Evolutionary conservation across 164 flowering plant genomes (phyloP).

Genomic region (Aristolochia fimbriata): DNA sequence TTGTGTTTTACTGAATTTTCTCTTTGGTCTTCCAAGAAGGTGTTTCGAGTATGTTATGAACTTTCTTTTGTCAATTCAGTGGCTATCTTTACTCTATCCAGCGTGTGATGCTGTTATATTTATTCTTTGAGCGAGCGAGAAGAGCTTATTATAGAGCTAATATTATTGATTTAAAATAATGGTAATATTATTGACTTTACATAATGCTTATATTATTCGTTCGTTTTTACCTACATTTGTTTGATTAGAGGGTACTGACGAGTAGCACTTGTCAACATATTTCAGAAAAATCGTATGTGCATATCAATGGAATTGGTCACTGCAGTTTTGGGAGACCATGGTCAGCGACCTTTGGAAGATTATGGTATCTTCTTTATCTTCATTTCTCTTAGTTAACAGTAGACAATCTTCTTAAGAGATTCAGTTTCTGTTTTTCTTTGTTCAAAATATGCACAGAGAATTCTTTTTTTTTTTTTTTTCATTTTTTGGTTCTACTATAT

Average conservation of each 20-base stretch:
- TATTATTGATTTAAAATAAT: too few species aligned
- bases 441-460: not conserved
- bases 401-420: not conserved
- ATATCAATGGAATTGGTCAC: slow-evolving; percentile 97
- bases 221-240: not conserved
- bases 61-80: too few species aligned
- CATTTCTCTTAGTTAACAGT: not conserved
- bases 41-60: too few species aligned
- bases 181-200: too few species aligned
- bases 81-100: too few species aligned
- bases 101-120: not conserved
- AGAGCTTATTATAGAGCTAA: not conserved
- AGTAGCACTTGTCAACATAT: not conserved
- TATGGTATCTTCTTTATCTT: slow-evolving; percentile 42
- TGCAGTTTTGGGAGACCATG: slow-evolving; percentile 99
- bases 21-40: too few species aligned
- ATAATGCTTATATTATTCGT: not conserved
- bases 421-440: not conserved
- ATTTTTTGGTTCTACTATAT: not conserved
- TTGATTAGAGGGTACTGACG: too few species aligned
- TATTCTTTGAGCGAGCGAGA: not conserved
- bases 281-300: slow-evolving; percentile 66
- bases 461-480: not conserved
- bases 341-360: slow-evolving; percentile 90
- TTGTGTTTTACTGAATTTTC: too few species aligned